Conservation (phyloP, 2,329 filamentous ascomycete genomes). For the Claviceps sorghi region DNA sequence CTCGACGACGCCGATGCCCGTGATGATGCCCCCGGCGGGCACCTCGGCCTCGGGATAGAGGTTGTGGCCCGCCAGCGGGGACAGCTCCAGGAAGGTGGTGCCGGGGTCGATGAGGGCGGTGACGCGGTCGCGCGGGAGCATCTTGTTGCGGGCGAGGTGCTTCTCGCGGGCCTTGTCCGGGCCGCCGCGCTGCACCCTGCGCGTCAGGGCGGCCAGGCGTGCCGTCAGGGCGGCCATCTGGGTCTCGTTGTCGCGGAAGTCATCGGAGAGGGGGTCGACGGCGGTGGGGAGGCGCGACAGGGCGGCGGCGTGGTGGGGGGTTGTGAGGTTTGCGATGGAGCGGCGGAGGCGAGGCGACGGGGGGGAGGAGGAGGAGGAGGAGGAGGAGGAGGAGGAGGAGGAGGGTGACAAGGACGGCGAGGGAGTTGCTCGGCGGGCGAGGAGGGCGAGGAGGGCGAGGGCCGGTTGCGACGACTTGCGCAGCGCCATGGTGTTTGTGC, state of each 20-base stretch:
- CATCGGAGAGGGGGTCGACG: slow-evolving; percentile 62
- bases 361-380: slow-evolving; percentile 10
- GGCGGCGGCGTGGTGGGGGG: slow-evolving; percentile 66
- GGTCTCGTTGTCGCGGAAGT: slow-evolving; percentile 66
- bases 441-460: slow-evolving; percentile 15
- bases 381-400: slow-evolving; percentile 16
- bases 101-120: slow-evolving; percentile 78
- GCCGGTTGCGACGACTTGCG: slow-evolving; percentile 31
- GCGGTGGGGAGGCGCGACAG: slow-evolving; percentile 65
- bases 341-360: slow-evolving; percentile 13
- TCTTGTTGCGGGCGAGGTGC: slow-evolving; percentile 77
- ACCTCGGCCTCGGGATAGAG: slow-evolving; percentile 80
- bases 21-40: slow-evolving; percentile 80
- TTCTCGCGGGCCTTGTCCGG: slow-evolving; percentile 72
- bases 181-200: slow-evolving; percentile 60
- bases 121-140: slow-evolving; percentile 82
- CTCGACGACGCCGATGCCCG: slow-evolving; percentile 78
- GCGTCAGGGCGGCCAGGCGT: slow-evolving; percentile 55
- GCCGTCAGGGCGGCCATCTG: slow-evolving; percentile 63
- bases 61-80: slow-evolving; percentile 73
- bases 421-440: slow-evolving; percentile 4
- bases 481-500: slow-evolving; percentile 37
- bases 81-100: slow-evolving; percentile 85
- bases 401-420: slow-evolving; percentile 9
- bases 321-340: slow-evolving; percentile 59